These are phyloP conservation scores for Cynanchum wilfordii DNA, from an alignment of 257 asterid genomes.

Conservation along the genomic window DNA sequence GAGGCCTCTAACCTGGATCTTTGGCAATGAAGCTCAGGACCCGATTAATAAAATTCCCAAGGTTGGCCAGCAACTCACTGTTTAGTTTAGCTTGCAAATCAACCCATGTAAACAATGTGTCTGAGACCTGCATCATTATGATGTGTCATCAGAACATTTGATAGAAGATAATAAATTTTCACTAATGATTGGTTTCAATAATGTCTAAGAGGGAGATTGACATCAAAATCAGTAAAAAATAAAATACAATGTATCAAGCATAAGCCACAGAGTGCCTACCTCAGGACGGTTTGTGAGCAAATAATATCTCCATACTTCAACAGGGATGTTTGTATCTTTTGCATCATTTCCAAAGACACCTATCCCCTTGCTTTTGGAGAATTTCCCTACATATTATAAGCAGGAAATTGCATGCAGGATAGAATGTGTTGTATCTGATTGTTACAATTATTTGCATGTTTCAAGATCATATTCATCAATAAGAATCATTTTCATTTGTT, in stretches of 20 bases:
- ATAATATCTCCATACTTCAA: conserved; percentile 98
- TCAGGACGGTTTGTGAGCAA: conserved; percentile 92
- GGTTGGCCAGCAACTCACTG: conserved; percentile 74
- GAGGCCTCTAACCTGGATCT: conserved; percentile 56
- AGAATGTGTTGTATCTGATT: background rate
- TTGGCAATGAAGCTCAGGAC: conserved; percentile 92
- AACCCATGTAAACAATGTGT: conserved; percentile 89
- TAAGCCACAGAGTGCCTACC: conserved; percentile 39
- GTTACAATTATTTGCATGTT: background rate
- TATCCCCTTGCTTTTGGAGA: conserved; percentile 87
- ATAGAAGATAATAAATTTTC: background rate
- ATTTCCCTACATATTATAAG: conserved; percentile 53
- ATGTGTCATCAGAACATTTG: background rate
- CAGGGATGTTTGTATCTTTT: conserved; percentile 79
- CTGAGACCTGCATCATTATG: conserved; percentile 55
- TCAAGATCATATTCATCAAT: background rate
- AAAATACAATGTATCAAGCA: background rate
- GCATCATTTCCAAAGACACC: conserved; percentile 99
- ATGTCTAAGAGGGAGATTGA: background rate
- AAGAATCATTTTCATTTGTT: background rate
- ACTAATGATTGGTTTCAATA: background rate
- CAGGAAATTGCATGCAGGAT: background rate
- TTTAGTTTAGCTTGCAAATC: conserved; percentile 92
- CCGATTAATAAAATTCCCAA: conserved; percentile 86
- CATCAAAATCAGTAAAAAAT: background rate